Conservation (phyloP, 495 filamentous ascomycete species). For the Hyaloscypha hepaticicola region DNA sequence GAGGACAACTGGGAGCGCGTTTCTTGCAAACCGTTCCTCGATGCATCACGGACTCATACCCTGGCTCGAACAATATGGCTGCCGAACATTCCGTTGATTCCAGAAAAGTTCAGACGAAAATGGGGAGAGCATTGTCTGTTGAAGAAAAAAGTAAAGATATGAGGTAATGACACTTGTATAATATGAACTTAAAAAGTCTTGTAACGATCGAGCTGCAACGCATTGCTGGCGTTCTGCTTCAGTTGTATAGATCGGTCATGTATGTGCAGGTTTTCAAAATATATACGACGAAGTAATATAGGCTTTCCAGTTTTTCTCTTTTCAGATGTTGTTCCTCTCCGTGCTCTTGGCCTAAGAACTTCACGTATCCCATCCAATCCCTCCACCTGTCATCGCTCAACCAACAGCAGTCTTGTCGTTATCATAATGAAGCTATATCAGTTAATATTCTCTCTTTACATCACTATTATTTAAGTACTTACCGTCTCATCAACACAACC, state of each 20-base stretch:
- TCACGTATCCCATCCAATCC: not conserved
- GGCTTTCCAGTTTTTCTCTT: not conserved
- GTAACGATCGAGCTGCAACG: not conserved
- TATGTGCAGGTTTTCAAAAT: not conserved
- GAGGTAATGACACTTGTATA: conserved; percentile 3
- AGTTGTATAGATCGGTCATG: not conserved
- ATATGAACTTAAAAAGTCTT: not conserved
- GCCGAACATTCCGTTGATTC: conserved; percentile 68
- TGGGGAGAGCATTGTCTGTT: conserved; percentile 87
- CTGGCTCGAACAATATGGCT: conserved; percentile 83
- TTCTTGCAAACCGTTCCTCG: conserved; percentile 74
- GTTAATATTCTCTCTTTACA: conserved; percentile 21
- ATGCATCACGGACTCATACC: conserved; percentile 68
- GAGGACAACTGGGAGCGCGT: conserved; percentile 69
- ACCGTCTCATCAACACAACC: conserved; percentile 62
- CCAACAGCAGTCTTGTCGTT: conserved; percentile 40
- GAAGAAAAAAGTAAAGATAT: conserved; percentile 44
- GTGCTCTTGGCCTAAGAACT: not conserved
- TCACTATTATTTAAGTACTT: conserved; percentile 27
- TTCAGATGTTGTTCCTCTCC: not conserved
- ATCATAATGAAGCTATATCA: conserved; percentile 47
- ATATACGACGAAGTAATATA: not conserved
- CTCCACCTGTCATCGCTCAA: not conserved
- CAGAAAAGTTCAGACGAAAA: conserved; percentile 62
- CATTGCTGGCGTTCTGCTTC: not conserved